Evolutionary conservation across 148 eudicot species (phyloP).

Genomic region (Euryodendron excelsum): DNA sequence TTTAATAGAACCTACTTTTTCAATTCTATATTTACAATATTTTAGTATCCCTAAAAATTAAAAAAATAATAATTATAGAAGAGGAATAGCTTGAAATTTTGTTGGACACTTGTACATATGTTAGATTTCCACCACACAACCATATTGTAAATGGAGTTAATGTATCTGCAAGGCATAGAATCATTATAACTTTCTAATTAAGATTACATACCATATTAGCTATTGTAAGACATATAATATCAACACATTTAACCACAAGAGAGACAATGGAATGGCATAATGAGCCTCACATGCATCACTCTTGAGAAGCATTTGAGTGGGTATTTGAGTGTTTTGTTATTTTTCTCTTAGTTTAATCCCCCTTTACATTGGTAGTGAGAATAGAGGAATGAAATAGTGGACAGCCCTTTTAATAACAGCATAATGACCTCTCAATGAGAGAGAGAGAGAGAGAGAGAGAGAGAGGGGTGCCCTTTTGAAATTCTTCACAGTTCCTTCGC

Average conservation of each 20-base stretch:
- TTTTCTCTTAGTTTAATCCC: neutral
- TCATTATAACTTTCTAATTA: slow-evolving; percentile 15
- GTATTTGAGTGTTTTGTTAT: slow-evolving; percentile 11
- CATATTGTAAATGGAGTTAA: neutral
- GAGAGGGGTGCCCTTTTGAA: slow-evolving; percentile 13
- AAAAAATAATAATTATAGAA: no score
- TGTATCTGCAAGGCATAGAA: neutral
- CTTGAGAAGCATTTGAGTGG: slow-evolving; percentile 21
- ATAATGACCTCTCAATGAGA: slow-evolving; percentile 25
- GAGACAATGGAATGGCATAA: slow-evolving; percentile 26
- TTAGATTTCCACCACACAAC: neutral
- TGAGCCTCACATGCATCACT: slow-evolving; percentile 20
- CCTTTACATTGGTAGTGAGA: slow-evolving; percentile 20
- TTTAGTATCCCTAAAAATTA: no score
- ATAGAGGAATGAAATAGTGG: slow-evolving; percentile 14
- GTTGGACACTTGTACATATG: neutral
- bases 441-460: slow-evolving; percentile 16
- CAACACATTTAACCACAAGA: slow-evolving; percentile 21
- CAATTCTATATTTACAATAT: no score
- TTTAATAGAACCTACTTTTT: no score
- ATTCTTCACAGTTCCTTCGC: neutral
- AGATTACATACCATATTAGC: neutral
- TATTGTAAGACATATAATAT: neutral
- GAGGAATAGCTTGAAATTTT: no score
- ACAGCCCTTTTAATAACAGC: slow-evolving; percentile 27